phyloP scores from a whole-genome alignment of 2,329 filamentous ascomycete species.

The Pseudopyricularia cyperi region DNA sequence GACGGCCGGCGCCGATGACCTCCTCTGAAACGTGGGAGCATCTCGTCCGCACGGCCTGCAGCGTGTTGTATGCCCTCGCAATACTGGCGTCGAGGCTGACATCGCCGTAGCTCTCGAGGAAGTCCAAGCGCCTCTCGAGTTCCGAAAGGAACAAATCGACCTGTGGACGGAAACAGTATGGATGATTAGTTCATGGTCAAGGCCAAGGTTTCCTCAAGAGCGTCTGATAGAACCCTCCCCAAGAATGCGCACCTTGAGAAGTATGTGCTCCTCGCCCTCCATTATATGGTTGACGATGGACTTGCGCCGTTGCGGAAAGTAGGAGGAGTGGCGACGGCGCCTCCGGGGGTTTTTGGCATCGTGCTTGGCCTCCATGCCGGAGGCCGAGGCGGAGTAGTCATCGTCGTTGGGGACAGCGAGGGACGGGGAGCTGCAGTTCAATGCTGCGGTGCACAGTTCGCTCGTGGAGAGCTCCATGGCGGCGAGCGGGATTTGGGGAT shows the following conservation, averaged over 20 bases:
- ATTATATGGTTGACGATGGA: constrained; percentile 47
- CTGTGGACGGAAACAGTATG: constrained; percentile 18
- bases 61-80: constrained; percentile 69
- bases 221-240: too few relatives aligned
- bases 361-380: constrained; percentile 24
- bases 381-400: constrained; percentile 19
- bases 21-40: constrained; percentile 87
- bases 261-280: constrained; percentile 47
- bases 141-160: constrained; percentile 75
- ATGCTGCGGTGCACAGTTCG: constrained; percentile 8
- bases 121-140: constrained; percentile 73
- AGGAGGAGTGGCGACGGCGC: constrained; percentile 43
- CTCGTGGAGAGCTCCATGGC: constrained; percentile 8
- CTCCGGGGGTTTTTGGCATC: constrained; percentile 15
- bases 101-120: constrained; percentile 79
- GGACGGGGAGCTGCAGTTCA: constrained; percentile 4
- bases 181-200: background rate
- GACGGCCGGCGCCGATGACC: constrained; percentile 73
- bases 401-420: constrained; percentile 18
- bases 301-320: constrained; percentile 38
- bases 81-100: constrained; percentile 73
- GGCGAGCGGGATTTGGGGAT: background rate
- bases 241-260: constrained; percentile 35
- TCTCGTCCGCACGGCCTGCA: constrained; percentile 74
- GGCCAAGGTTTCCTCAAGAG: too few relatives aligned